phyloP scores from a whole-genome alignment of 495 filamentous ascomycete species.

The Aspergillus hancockii region DNA sequence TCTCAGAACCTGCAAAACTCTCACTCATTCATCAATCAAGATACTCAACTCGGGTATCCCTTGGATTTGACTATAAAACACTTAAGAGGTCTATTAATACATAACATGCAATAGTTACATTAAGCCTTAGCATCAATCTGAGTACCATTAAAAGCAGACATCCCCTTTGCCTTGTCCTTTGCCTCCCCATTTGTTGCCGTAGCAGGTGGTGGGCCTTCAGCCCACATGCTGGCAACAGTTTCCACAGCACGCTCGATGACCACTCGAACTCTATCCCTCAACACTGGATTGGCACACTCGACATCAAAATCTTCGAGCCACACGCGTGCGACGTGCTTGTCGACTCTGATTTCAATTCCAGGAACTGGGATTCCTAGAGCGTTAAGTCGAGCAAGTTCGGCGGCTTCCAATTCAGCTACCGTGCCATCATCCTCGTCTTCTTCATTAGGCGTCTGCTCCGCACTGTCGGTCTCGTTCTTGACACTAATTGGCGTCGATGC shows the following conservation, averaged over 20 bases:
- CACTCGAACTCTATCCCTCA: conserved; percentile 78
- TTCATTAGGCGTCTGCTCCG: conserved; percentile 18
- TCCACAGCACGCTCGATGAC: conserved; percentile 93
- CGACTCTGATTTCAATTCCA: conserved; percentile 82
- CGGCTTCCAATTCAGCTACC: conserved; percentile 55
- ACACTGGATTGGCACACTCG: conserved; percentile 72
- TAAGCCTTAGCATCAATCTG: conserved; percentile 32
- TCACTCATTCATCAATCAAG: not conserved
- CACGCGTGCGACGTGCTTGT: conserved; percentile 82
- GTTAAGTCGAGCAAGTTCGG: conserved; percentile 69
- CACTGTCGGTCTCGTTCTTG: conserved; percentile 25
- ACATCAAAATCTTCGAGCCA: conserved; percentile 92
- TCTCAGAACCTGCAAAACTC: not conserved
- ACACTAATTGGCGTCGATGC: conserved; percentile 12
- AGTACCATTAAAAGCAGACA: conserved; percentile 23
- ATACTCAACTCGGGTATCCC: not conserved
- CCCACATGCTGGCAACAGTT: conserved; percentile 77
- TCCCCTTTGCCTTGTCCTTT: conserved; percentile 20
- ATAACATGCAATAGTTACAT: conserved; percentile 8
- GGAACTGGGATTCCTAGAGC: conserved; percentile 84
- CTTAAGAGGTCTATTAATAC: conserved; percentile 11
- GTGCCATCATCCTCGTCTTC: conserved; percentile 46
- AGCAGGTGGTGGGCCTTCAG: conserved; percentile 29
- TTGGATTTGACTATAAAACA: not conserved
- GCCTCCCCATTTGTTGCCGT: conserved; percentile 19